Base-by-base conservation (phyloP, 257 asterid genomes). In the Rauvolfia tetraphylla region DNA sequence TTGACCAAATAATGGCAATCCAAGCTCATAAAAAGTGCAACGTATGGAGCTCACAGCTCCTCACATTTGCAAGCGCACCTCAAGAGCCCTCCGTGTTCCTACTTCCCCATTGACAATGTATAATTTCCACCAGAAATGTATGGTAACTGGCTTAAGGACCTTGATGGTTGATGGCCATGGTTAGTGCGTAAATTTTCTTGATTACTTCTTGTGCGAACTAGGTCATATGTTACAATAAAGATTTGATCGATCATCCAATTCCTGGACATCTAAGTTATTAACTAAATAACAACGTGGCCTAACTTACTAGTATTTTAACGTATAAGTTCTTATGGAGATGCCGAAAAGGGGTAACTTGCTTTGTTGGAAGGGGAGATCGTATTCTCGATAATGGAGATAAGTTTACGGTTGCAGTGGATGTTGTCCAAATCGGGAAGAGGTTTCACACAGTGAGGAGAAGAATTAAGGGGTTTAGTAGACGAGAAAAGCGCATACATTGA, bases 1-100 rank as follows among this genome's bases (percentile, higher is more conserved):
- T 71, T 78, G 81, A 61, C 73, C 49, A 42, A 46, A 29, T 48
- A 23, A 33, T 71, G 34, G 72, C 72, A 71, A 33, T n/a, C 56
- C 7, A 66, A 66, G 4, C 49, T 39, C 71, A 34, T 0, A 10
- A 18, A 36, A 33, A 34, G 27, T 31, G 25, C 38, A 15, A 27
- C 27, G 41, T 17, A 33, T n/a, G 7, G 34, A n/a, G 5, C 14
- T 23, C 62, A 56, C 23, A 7, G 42, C 68, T 31, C 42, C 3
- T 17, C 42, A 4, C 42, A n/a, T 58, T 56, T 7, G 7, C 46
- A n/a, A n/a, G n/a, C n/a, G n/a, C n/a, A 18, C 12, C 29, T 56
- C 2, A n/a, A 10, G 13, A 57, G 34, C 11, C 15, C 42, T 33
- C 56, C 13, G 33, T 63, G 44, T 34, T 63, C 46, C 70, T 44